These are phyloP conservation scores for Russula abietina DNA, from an alignment of 768 basidiomycete species.

Conservation along the genomic window DNA sequence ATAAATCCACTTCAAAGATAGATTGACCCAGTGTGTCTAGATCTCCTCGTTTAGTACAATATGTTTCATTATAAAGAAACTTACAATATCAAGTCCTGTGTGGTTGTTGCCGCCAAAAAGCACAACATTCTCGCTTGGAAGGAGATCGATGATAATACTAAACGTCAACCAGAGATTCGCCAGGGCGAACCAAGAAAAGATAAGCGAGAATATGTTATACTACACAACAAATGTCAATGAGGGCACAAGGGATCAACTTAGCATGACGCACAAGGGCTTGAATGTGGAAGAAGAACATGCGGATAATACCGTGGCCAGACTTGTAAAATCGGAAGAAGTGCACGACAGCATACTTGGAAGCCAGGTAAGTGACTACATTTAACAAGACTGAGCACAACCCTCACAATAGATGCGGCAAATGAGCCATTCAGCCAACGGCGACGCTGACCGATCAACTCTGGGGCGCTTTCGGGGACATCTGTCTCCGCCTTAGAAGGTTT, in stretches of 20 bases:
- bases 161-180: constrained; percentile 96
- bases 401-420: constrained; percentile 84
- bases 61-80: constrained; percentile 29
- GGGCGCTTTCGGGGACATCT: constrained; percentile 89
- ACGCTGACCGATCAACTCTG: constrained; percentile 91
- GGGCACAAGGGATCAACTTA: background rate
- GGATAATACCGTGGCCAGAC: constrained; percentile 79
- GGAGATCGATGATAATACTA: constrained; percentile 87
- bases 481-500: constrained; percentile 96
- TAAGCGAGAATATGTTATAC: constrained; percentile 79
- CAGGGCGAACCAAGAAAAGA: constrained; percentile 91
- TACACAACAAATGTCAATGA: constrained; percentile 29
- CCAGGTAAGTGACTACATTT: constrained; percentile 3
- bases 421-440: constrained; percentile 96
- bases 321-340: constrained; percentile 88
- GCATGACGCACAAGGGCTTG: constrained; percentile 68
- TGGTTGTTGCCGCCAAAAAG: constrained; percentile 61
- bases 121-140: constrained; percentile 46
- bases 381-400: constrained; percentile 29
- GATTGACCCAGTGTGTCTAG: constrained; percentile 87
- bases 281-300: constrained; percentile 96
- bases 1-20: constrained; percentile 80
- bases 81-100: constrained; percentile 43
- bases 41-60: background rate
- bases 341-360: constrained; percentile 73